Evolutionary conservation across 1,284 basidiomycete species (phyloP), one percentile per base, ranked within the genome.

Genomic region (Wallemia mellicola): DNA sequence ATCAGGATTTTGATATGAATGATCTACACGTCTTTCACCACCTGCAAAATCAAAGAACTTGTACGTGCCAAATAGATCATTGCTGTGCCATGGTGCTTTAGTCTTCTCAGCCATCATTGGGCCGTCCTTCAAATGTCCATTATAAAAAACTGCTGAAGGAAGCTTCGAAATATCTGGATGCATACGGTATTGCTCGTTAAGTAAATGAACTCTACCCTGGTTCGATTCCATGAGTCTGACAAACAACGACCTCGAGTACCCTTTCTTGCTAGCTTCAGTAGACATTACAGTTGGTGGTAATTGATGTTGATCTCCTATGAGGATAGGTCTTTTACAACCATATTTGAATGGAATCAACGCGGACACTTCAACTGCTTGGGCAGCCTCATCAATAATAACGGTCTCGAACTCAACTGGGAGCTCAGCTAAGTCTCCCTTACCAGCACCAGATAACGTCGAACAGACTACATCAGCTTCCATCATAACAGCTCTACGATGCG

Each of bases 171-270:
- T 98, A 61, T 85, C 80, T 1, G 94, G 92, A 69, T 99, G 91
- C 94, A 99, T 99, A 67, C 94, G 92, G 68, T 99, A 99, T 72
- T 98, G 94, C 57, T 98, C 98, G 64, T 86, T 92, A 54, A 99
- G 74, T 2, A 99, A 74, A 70, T 98, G 86, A 57, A 94, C 86
- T 26, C 82, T 79, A 14, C 83, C 78, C 1, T 81, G 80, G 28
- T 77, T 74, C 38, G 80, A 78, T 65, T 81, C 81, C 66, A 89
- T 86, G 63, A 99, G 75, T 38, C 94, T 80, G 55, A 96, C 88
- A 66, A 98, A 99, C 5, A 99, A 74, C 7, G 88, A 76, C 68
- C 91, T 85, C 64, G 91, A 84, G 67, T 98, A 99, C 25, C 77
- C 76, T 63, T 77, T 81, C 61, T 76, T 77, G 38, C 78, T 79